These are phyloP conservation scores for Cornus suecica DNA, from an alignment of 148 eudicot genomes.

Conservation along the genomic window DNA sequence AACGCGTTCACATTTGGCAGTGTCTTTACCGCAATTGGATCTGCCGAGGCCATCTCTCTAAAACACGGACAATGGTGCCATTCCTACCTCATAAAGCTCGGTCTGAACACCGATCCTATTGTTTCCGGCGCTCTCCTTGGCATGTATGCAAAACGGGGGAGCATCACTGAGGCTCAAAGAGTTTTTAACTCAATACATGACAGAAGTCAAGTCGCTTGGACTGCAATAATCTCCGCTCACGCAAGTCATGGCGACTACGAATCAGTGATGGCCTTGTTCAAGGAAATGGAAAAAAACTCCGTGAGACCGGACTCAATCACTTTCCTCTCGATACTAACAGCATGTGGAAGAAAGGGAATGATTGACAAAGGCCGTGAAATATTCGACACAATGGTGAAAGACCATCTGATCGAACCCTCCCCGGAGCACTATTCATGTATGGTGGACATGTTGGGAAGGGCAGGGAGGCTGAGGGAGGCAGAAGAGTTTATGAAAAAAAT, in stretches of 20 bases:
- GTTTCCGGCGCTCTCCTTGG: conserved; percentile 76
- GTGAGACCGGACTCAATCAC: conserved; percentile 71
- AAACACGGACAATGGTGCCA: conserved; percentile 75
- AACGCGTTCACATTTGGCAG: conserved; percentile 80
- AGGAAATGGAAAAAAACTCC: conserved; percentile 53
- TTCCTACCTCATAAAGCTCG: conserved; percentile 53
- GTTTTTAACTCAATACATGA: conserved; percentile 48
- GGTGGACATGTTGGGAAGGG: conserved; percentile 91
- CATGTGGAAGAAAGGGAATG: conserved; percentile 89
- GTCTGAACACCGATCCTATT: conserved; percentile 49
- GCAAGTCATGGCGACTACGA: conserved; percentile 87
- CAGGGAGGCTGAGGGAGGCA: conserved; percentile 81
- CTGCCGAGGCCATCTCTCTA: conserved; percentile 69
- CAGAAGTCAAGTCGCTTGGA: conserved; percentile 81
- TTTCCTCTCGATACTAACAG: conserved; percentile 70
- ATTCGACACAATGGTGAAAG: conserved; percentile 59
- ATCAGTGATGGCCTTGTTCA: conserved; percentile 58
- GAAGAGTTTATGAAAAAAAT: conserved; percentile 55
- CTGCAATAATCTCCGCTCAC: conserved; percentile 83
- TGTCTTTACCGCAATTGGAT: conserved; percentile 68
- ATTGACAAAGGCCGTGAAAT: conserved; percentile 61
- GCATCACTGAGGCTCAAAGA: conserved; percentile 55
- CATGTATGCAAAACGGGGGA: conserved; percentile 93
- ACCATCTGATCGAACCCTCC: conserved; percentile 51
- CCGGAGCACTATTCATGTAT: conserved; percentile 75